Percentiles rank a stretch among this genome's conserved stretches.
Evolutionary conservation across 2,329 filamentous ascomycete species (phyloP).

Genomic region (Pseudogymnoascus sp.): DNA sequence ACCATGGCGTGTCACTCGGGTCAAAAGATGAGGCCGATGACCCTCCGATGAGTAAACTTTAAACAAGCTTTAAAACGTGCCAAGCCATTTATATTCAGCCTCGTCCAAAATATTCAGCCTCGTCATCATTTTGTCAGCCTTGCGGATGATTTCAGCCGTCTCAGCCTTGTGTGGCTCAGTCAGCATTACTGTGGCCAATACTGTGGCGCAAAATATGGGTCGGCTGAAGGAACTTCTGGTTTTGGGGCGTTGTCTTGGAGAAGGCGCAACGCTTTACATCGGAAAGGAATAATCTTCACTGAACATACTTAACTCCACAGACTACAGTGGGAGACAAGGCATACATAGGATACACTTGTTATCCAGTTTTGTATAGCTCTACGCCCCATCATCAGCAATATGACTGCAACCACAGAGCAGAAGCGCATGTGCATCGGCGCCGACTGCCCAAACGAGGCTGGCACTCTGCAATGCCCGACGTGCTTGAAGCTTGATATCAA

Average conservation of each 20-base stretch:
- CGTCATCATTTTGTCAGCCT: not conserved
- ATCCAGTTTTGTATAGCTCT: not conserved
- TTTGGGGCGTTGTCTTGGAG: not conserved
- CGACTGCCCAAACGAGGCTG: slow-evolving; percentile 82
- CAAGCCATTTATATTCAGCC: not conserved
- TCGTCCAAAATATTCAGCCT: not conserved
- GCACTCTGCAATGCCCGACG: slow-evolving; percentile 83
- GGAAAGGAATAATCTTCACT: not conserved
- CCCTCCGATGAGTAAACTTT: not conserved
- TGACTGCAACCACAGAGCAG: not conserved
- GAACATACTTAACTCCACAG: not conserved
- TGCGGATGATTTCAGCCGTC: not conserved
- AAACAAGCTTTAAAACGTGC: not conserved
- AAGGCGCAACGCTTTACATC: not conserved
- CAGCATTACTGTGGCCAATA: too few species aligned
- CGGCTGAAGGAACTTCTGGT: not conserved
- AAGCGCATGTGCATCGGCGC: slow-evolving; percentile 69
- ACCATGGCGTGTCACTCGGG: not conserved
- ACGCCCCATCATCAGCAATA: not conserved
- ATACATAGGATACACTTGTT: not conserved
- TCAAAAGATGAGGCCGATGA: not conserved
- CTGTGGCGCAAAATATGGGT: not conserved
- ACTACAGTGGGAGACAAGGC: not conserved
- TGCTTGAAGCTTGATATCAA: slow-evolving; percentile 82
- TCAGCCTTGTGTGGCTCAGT: slow-evolving; percentile 1